Evolutionary conservation across 208 protist genomes (phyloP).

Genomic region (Trypanosoma rangeli): DNA sequence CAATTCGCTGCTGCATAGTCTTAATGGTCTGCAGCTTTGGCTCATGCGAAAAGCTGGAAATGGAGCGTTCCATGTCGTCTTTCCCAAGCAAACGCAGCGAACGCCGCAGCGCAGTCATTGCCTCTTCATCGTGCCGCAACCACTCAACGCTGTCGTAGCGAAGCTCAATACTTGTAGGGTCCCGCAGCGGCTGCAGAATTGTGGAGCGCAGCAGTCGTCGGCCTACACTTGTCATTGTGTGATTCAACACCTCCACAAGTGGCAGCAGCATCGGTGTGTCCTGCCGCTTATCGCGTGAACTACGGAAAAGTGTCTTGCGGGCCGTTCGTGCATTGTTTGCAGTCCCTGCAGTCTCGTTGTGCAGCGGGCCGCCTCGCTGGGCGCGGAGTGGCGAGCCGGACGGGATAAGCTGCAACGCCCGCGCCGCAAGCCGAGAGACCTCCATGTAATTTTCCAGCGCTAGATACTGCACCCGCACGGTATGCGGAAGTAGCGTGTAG

Average conservation of each 20-base stretch:
- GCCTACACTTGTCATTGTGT: conserved; percentile 69
- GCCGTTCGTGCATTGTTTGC: too few relatives aligned
- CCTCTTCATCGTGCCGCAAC: conserved; percentile 36
- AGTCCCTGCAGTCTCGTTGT: too few relatives aligned
- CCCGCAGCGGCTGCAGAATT: conserved; percentile 76
- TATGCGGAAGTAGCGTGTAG: conserved; percentile 62
- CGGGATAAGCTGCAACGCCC: conserved; percentile 60
- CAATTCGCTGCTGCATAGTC: conserved; percentile 30
- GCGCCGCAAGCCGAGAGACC: conserved; percentile 56
- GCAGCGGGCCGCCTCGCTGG: too few relatives aligned
- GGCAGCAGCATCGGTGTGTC: conserved; percentile 26
- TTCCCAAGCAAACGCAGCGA: conserved; percentile 16
- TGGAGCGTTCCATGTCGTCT: conserved; percentile 27
- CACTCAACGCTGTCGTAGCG: conserved; percentile 80
- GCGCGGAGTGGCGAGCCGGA: conserved; percentile 10
- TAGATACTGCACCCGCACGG: conserved; percentile 64
- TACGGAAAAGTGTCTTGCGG: conserved; percentile 27
- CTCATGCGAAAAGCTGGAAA: conserved; percentile 31
- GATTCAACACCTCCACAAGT: conserved; percentile 67
- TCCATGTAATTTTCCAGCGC: conserved; percentile 73
- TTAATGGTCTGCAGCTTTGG: conserved; percentile 22
- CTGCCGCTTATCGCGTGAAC: conserved; percentile 6
- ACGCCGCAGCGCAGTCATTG: conserved; percentile 27
- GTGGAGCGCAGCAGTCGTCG: conserved; percentile 67
- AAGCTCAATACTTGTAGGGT: conserved; percentile 51